Evolutionary conservation across 2,329 filamentous ascomycete genomes (phyloP).

Genomic region (Penicillium oxalicum): DNA sequence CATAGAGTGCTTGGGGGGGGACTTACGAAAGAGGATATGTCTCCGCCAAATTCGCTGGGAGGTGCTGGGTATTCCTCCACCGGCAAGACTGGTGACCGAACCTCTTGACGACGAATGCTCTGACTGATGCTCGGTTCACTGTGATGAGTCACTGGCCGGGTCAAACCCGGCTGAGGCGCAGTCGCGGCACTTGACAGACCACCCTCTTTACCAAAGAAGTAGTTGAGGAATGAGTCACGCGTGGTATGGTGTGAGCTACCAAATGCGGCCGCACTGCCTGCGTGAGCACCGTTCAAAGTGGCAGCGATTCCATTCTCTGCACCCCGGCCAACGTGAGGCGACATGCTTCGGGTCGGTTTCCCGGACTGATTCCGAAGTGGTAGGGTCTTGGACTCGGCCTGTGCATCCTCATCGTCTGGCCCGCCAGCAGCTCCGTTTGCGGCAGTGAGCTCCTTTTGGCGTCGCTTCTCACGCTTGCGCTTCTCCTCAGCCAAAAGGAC

Average conservation of each 20-base stretch:
- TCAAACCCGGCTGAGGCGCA: slow-evolving; percentile 36
- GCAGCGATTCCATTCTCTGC: slow-evolving; percentile 62
- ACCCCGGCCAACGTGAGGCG: slow-evolving; percentile 62
- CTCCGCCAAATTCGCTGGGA: slow-evolving; percentile 36
- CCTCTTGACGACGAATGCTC: slow-evolving; percentile 66
- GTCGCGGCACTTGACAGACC: slow-evolving; percentile 45
- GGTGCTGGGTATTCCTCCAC: slow-evolving; percentile 35
- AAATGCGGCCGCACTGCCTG: slow-evolving; percentile 57
- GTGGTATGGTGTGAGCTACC: slow-evolving; percentile 55
- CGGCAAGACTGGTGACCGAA: slow-evolving; percentile 40
- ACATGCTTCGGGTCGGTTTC: slow-evolving; percentile 69
- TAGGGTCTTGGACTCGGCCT: slow-evolving; percentile 49
- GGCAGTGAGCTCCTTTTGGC: slow-evolving; percentile 72
- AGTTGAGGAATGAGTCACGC: slow-evolving; percentile 90
- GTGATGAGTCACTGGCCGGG: slow-evolving; percentile 70
- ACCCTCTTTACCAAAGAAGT: slow-evolving; percentile 97
- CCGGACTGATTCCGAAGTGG: slow-evolving; percentile 56
- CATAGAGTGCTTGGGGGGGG: background rate
- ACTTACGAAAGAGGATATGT: slow-evolving; percentile 47
- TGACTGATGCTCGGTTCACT: slow-evolving; percentile 76
- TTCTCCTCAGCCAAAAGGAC: slow-evolving; percentile 73
- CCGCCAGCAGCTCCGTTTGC: slow-evolving; percentile 63
- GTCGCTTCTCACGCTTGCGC: slow-evolving; percentile 74
- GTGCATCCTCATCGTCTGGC: slow-evolving; percentile 61
- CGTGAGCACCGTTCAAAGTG: slow-evolving; percentile 60